Conservation (phyloP, 495 filamentous ascomycete species). For the Tuber brumale region DNA sequence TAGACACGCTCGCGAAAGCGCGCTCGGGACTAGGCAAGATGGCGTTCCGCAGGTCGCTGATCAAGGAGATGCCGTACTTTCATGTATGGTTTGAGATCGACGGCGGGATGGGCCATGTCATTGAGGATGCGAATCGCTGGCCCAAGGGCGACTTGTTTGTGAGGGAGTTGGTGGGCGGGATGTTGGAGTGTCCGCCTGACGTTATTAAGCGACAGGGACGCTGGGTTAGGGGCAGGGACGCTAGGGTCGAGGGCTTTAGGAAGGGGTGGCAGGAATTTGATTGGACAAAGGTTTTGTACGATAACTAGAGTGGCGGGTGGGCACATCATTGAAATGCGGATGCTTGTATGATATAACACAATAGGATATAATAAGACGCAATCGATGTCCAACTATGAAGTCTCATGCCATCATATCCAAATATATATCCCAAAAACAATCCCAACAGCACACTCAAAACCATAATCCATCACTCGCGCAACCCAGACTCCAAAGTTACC, state of each 20-base stretch:
- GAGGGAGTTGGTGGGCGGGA: conserved; percentile 83
- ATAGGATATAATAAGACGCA: too few relatives aligned
- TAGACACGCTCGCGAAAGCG: conserved; percentile 72
- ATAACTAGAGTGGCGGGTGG: conserved; percentile 42
- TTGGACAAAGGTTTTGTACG: conserved; percentile 79
- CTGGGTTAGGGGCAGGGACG: conserved; percentile 68
- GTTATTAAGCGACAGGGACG: conserved; percentile 86
- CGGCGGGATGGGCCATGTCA: conserved; percentile 84
- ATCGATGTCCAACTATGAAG: too few relatives aligned
- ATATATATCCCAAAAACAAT: too few relatives aligned
- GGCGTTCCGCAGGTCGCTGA: conserved; percentile 75
- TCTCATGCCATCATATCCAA: too few relatives aligned
- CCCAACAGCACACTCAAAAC: too few relatives aligned
- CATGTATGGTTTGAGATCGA: conserved; percentile 94
- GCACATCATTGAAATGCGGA: neutral
- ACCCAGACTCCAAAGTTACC: too few relatives aligned
- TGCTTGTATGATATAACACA: neutral
- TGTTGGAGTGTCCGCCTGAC: conserved; percentile 76
- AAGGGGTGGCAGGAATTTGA: conserved; percentile 88
- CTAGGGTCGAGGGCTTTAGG: conserved; percentile 68
- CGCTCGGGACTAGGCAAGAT: conserved; percentile 60
- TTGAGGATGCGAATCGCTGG: conserved; percentile 83
- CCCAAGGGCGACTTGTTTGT: conserved; percentile 91
- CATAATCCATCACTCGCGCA: too few relatives aligned
- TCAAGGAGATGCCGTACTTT: conserved; percentile 98